Evolutionary conservation across 257 asterid genomes (phyloP), one percentile per base, ranked within the genome.

Genomic region (Nicotiana paniculata): DNA sequence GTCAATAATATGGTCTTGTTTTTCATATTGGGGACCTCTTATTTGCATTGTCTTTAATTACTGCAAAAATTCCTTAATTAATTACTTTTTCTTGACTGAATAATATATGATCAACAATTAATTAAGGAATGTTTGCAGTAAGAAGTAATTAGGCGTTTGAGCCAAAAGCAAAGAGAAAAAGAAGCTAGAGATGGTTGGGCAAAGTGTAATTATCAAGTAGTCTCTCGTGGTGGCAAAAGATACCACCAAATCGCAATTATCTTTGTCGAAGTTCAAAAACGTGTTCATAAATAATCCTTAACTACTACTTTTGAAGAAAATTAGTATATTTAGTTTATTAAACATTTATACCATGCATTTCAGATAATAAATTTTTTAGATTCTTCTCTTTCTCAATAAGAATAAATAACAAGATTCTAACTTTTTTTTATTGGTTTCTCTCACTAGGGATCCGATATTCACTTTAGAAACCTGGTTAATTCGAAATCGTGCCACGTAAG

Each of bases 141-240:
- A 69, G 17, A 21, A 48, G n/a, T 39, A 39, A 11, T 69, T 69
- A 69, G 57, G 55, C 58, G 39, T 21, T 46, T 72, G 39, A 72
- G 39, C 59, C 0, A 6, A 70, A 74, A 11, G 28, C 9, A 18
- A 61, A 61, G 17, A 11, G 12, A 26, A 62, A 28, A 21, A 3
- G 4, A 10, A 39, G 30, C 21, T 24, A 51, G 43, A 30, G 30
- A 51, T 75, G 26, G 63, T 75, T 51, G 43, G 80, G 63, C 46
- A 39, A 51, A 53, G 80, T 75, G 63, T 75, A 75, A 51, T 75
- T 33, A 75, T 51, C 80, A 51, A 75, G 53, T 75, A 75, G 46
- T 17, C 80, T 8, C 63, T 75, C 80, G 80, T 51, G 63, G 21
- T 75, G 9, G 6, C 63, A 75, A 75, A 75, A 51, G 2, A 12